Percentiles rank a stretch among this genome's conserved stretches.
Conservation (phyloP, 176 grass and related monocot genomes). For the Dactylis glomerata region DNA sequence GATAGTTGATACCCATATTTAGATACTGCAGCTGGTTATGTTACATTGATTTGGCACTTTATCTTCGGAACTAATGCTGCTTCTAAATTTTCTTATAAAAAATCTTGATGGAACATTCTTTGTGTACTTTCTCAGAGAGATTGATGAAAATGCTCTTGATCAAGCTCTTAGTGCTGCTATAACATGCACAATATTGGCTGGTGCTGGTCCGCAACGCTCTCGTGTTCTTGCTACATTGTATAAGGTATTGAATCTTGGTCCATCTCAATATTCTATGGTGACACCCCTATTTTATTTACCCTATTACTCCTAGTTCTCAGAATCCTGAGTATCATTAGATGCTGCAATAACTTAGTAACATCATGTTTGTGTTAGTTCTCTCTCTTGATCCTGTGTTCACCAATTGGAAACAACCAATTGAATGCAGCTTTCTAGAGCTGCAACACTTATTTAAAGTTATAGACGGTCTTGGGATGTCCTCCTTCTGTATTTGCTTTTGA, state of each 20-base stretch:
- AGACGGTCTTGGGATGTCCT: background rate
- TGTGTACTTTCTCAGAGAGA: conserved; percentile 57
- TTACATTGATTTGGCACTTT: background rate
- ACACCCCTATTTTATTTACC: background rate
- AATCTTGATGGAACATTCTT: conserved; percentile 21
- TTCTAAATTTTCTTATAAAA: background rate
- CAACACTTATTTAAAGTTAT: background rate
- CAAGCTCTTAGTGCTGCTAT: conserved; percentile 98
- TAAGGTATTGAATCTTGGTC: conserved; percentile 56
- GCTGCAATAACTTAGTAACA: background rate
- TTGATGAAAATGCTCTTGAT: conserved; percentile 95
- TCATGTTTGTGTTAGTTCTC: background rate
- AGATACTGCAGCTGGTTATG: background rate
- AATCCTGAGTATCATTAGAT: background rate
- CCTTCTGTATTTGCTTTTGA: background rate
- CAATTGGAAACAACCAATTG: background rate
- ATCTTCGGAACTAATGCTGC: background rate
- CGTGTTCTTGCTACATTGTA: conserved; percentile 97
- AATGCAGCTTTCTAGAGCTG: background rate
- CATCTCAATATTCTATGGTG: background rate
- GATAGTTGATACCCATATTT: background rate
- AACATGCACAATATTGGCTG: conserved; percentile 98
- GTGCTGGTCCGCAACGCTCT: conserved; percentile 91
- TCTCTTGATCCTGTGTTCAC: background rate
- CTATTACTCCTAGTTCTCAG: background rate